Evolutionary conservation across 768 basidiomycete species (phyloP), one percentile per base, ranked within the genome.

Genomic region (Lenzites betulinus): DNA sequence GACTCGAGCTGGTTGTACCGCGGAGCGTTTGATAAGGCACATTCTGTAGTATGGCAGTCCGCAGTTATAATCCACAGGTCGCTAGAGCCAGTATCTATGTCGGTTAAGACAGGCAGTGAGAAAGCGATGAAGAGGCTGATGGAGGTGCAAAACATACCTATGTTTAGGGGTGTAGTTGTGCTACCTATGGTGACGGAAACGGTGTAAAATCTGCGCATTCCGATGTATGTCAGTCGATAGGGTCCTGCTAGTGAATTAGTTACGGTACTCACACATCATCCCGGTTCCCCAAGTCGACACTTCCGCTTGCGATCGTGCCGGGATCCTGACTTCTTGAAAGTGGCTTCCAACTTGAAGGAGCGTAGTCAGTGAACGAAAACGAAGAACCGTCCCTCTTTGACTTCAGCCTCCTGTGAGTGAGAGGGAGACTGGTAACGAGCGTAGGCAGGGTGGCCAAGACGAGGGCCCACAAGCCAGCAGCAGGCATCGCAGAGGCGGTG

Each of bases 31-130:
- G 69, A 72, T 2, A 72, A 57, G 51, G 78, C 78, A 58, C 78
- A 81, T 13, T 60, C 36, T 11, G 44, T 35, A 0, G 78, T 69
- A 8, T 71, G 72, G 70, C 88, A 91, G 0, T 78, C 73, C 44
- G 83, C 79, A 0, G 88, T 87, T 48, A 86, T 74, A 8, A 87
- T 81, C 90, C 90, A 92, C 4, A 91, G 70, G 69, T 92, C 90
- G 18, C 89, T 86, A 3, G 90, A 92, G 33, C 90, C 90, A 2
- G 89, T 90, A 62, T 92, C 90, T 89, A 51, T 22, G 22, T 22
- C 15, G 20, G n/a, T 20, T 43, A 3, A 25, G 2, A 12, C 38
- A n/a, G 56, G 15, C 7, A 5, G 30, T 33, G 28, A 2, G 2
- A 28, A 2, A 42, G 2, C 13, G 25, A 11, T 12, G 18, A 13